A percentile compares a stretch with the other conserved stretches of the same genome.
These are phyloP conservation scores for Globisporangium paddicum DNA, from an alignment of 352 stramenopile species.

Conservation along the genomic window DNA sequence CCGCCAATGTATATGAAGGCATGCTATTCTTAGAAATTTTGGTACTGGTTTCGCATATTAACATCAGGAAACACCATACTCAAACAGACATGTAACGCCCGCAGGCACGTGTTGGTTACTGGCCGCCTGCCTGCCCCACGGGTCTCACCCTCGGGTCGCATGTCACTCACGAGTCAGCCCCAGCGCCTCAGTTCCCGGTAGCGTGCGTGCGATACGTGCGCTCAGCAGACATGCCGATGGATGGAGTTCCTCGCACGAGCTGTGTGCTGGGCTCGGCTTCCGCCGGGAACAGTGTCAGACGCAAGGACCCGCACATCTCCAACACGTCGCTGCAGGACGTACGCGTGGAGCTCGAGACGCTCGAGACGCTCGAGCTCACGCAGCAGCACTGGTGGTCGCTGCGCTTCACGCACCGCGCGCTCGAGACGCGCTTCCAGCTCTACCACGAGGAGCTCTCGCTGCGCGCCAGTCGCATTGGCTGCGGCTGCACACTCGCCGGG, in stretches of 20 bases:
- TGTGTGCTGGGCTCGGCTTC: background rate
- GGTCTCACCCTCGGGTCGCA: no score
- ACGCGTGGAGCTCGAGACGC: slow-evolving; percentile 38
- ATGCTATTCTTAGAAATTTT: no score
- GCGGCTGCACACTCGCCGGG: slow-evolving; percentile 22
- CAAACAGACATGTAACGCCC: background rate
- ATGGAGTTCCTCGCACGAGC: background rate
- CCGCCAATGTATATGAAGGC: no score
- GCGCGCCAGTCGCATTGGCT: slow-evolving; percentile 28
- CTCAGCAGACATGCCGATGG: background rate
- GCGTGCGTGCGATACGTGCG: no score
- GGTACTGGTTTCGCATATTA: background rate
- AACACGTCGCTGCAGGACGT: slow-evolving; percentile 42
- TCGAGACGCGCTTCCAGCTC: slow-evolving; percentile 54
- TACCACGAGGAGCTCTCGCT: slow-evolving; percentile 55
- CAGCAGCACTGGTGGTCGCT: slow-evolving; percentile 36
- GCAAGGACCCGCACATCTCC: slow-evolving; percentile 37
- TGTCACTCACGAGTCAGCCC: no score
- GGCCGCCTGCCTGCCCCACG: no score
- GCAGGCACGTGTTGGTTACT: no score
- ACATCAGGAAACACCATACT: background rate
- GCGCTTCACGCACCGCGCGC: slow-evolving; percentile 32
- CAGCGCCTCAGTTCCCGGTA: no score
- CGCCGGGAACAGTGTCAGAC: slow-evolving; percentile 5
- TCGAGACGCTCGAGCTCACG: slow-evolving; percentile 35